A percentile compares a stretch with the other conserved stretches of the same genome.
Conservation (phyloP, 2,329 filamentous ascomycete species). For the Phialemoniopsis sp. region DNA sequence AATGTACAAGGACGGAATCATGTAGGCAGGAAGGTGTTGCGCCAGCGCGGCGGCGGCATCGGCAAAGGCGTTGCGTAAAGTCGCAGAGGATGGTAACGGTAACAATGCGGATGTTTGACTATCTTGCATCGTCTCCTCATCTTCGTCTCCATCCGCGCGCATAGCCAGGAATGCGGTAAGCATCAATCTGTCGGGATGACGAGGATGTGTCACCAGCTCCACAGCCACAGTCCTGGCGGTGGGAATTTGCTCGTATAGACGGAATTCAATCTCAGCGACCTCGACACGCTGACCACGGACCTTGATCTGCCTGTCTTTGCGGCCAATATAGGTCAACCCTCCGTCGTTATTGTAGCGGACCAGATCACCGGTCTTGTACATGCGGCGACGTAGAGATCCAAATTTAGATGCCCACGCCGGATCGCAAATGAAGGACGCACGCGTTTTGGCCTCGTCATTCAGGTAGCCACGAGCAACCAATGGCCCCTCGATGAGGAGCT, state of each 20-base stretch:
- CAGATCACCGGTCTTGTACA: conserved; percentile 41
- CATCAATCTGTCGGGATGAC: conserved; percentile 11
- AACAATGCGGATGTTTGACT: too few species aligned
- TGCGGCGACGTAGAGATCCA: conserved; percentile 9
- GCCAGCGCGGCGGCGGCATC: conserved; percentile 1
- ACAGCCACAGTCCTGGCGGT: conserved; percentile 53
- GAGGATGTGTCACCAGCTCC: conserved; percentile 26
- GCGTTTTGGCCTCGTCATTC: conserved; percentile 34
- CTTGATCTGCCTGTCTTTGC: conserved; percentile 21
- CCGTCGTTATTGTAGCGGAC: conserved; percentile 27
- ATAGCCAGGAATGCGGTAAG: too few species aligned
- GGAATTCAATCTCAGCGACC: conserved; percentile 33
- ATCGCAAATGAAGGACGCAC: conserved; percentile 36
- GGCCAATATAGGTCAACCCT: conserved; percentile 33
- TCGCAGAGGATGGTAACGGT: too few species aligned
- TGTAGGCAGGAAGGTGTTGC: conserved; percentile 9
- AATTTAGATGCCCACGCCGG: conserved; percentile 26
- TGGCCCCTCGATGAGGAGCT: conserved; percentile 35
- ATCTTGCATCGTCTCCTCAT: too few species aligned
- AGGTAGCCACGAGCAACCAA: conserved; percentile 46
- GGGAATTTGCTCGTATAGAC: conserved; percentile 42
- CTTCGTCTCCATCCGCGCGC: conserved; percentile 8
- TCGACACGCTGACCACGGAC: conserved; percentile 12
- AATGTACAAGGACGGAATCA: conserved; percentile 15
- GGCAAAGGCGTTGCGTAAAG: conserved; percentile 5